A percentile compares a stretch with the other conserved stretches of the same genome.
These are phyloP conservation scores for Helotiales sp. DNA, from an alignment of 2,329 filamentous ascomycete species.

Conservation along the genomic window DNA sequence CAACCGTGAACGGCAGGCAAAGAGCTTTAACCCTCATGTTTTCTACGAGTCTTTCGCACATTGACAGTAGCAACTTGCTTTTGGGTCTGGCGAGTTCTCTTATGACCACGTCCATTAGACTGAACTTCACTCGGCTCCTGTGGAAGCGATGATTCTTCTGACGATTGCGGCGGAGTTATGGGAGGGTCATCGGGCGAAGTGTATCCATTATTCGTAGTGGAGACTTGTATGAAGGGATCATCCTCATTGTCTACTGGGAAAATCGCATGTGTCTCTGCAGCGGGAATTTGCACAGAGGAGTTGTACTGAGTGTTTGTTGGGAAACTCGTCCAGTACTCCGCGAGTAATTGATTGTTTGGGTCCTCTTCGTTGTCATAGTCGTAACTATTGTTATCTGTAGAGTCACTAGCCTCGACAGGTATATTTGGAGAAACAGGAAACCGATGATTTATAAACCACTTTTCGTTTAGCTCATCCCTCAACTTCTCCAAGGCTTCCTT, in stretches of 20 bases:
- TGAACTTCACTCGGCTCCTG: conserved; percentile 15
- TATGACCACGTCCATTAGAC: conserved; percentile 23
- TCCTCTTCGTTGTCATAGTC: not conserved
- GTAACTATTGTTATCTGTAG: not conserved
- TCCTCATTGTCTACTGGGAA: not conserved
- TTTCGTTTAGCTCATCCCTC: too few species aligned
- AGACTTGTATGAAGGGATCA: not conserved
- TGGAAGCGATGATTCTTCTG: too few species aligned
- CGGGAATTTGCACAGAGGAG: too few species aligned
- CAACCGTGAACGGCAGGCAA: not conserved
- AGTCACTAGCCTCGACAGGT: not conserved
- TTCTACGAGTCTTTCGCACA: not conserved
- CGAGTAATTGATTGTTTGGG: not conserved
- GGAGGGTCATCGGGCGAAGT: too few species aligned
- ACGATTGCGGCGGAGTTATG: too few species aligned
- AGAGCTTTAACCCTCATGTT: not conserved
- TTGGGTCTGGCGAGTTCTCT: conserved; percentile 4
- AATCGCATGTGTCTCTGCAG: not conserved
- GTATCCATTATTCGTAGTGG: too few species aligned
- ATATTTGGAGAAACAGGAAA: not conserved
- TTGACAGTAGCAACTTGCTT: conserved; percentile 1
- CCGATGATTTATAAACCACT: not conserved
- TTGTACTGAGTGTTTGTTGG: not conserved
- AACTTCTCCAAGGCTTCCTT: conserved; percentile 23
- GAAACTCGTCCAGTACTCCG: conserved; percentile 5